These are phyloP conservation scores for Neurospora sp. DNA, from an alignment of 495 filamentous ascomycete genomes.

Conservation along the genomic window DNA sequence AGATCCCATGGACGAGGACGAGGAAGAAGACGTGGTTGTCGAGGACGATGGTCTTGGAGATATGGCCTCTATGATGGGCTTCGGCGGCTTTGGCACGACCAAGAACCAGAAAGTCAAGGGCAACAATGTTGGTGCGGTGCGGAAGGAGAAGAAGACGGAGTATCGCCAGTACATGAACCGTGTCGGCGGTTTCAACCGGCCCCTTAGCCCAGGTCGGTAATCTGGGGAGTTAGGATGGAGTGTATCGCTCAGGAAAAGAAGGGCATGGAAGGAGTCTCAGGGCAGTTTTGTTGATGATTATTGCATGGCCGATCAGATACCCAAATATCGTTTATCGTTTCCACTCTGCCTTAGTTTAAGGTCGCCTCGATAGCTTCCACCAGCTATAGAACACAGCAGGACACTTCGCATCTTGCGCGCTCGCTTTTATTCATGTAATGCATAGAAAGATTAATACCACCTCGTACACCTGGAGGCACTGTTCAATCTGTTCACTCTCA, in stretches of 20 bases:
- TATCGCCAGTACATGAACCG: slow-evolving; percentile 99
- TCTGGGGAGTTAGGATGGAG: neutral
- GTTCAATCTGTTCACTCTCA: neutral
- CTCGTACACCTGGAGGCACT: neutral
- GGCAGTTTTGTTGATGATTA: neutral
- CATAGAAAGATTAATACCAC: neutral
- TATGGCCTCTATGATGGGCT: slow-evolving; percentile 84
- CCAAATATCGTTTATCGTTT: neutral
- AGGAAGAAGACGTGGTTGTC: slow-evolving; percentile 34
- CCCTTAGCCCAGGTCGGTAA: slow-evolving; percentile 49
- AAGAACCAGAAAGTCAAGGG: slow-evolving; percentile 86
- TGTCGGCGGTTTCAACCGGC: slow-evolving; percentile 90
- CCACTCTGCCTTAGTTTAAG: neutral
- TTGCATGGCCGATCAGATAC: neutral
- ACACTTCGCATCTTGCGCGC: neutral
- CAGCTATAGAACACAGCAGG: neutral
- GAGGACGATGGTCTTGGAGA: slow-evolving; percentile 59
- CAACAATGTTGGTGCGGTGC: slow-evolving; percentile 73
- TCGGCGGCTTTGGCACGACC: slow-evolving; percentile 72
- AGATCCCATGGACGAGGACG: slow-evolving; percentile 38
- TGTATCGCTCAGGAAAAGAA: neutral
- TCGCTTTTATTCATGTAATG: neutral
- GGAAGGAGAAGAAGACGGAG: slow-evolving; percentile 92
- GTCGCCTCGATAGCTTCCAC: neutral
- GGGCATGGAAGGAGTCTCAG: neutral